Conservation (phyloP, 768 basidiomycete genomes). For the Lentinula detonsa region DNA sequence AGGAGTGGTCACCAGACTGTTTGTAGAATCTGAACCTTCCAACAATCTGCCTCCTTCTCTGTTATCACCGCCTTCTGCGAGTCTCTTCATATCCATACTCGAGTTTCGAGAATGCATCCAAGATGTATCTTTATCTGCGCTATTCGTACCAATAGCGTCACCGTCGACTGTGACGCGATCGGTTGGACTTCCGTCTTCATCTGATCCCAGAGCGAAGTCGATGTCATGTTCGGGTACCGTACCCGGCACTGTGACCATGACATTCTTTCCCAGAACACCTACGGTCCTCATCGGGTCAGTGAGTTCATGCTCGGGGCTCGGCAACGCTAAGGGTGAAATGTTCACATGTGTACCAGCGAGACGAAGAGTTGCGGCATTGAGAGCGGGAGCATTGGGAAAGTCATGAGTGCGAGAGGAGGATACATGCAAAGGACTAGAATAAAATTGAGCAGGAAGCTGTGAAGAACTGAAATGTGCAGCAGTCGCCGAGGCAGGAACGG, state of each 20-base stretch:
- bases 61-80: background rate
- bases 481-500: slow-evolving; percentile 1
- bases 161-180: background rate
- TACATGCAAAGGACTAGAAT: slow-evolving; percentile 11
- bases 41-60: background rate
- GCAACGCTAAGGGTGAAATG: slow-evolving; percentile 81
- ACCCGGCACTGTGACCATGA: slow-evolving; percentile 61
- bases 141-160: background rate
- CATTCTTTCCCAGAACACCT: slow-evolving; percentile 18
- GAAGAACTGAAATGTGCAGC: background rate
- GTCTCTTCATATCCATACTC: background rate
- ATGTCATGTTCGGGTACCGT: slow-evolving; percentile 33
- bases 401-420: slow-evolving; percentile 1
- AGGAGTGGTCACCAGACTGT: slow-evolving; percentile 19
- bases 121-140: background rate
- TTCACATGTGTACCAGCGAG: slow-evolving; percentile 81
- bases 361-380: slow-evolving; percentile 73
- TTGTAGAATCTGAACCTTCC: background rate
- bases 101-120: background rate
- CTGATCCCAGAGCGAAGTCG: background rate
- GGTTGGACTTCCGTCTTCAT: background rate
- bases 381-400: slow-evolving; percentile 50
- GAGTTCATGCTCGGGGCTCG: slow-evolving; percentile 88
- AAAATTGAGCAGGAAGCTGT: slow-evolving; percentile 2
- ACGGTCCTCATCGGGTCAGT: slow-evolving; percentile 77